Evolutionary conservation across 345 rosid species (phyloP), one percentile per base, ranked within the genome.

Genomic region (Stellera chamaejasme): DNA sequence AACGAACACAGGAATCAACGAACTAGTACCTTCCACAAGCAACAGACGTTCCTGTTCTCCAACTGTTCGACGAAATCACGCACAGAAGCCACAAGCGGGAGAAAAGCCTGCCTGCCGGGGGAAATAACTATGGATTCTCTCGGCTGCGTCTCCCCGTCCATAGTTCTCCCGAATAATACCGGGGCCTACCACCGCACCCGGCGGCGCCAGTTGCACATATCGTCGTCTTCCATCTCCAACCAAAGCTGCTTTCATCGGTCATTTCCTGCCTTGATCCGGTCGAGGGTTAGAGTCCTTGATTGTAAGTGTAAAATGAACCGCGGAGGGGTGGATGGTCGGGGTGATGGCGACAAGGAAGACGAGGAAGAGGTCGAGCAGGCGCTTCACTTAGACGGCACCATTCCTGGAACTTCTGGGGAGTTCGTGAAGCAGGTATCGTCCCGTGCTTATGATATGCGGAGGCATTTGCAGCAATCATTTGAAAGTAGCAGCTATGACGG

Each of bases 391-490:
- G 99, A 93, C 72, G 99, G 99, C 47, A 81, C 84, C 46, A 84
- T 93, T 64, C 97, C 97, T 1, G 82, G 94, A 43, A 84, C 80
- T 25, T 82, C 96, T 13, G 72, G 78, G 47, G 99, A 86, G 81
- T 88, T 88, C 63, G 79, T 93, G 48, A 81, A 79, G 77, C 79
- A 61, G 67, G 95, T 89, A 6, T 88, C 99, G 2, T 93, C 99
- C 23, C 95, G 99, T 65, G 99, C 99, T 53, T 93, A 93, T 55
- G 96, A 81, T 59, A 93, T 93, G 88, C 91, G 99, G 50, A 77
- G 97, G 60, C 79, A 86, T 69, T 68, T 93, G 27, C 87, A 93
- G 10, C 94, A 89, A 72, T 69, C 79, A 16, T 81, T 93, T 53
- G 97, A 93, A 58, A 73, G 75, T 71, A 81, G 86, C 77, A 93